Conservation (phyloP, 345 rosid species). For the Citrus unshiu region DNA sequence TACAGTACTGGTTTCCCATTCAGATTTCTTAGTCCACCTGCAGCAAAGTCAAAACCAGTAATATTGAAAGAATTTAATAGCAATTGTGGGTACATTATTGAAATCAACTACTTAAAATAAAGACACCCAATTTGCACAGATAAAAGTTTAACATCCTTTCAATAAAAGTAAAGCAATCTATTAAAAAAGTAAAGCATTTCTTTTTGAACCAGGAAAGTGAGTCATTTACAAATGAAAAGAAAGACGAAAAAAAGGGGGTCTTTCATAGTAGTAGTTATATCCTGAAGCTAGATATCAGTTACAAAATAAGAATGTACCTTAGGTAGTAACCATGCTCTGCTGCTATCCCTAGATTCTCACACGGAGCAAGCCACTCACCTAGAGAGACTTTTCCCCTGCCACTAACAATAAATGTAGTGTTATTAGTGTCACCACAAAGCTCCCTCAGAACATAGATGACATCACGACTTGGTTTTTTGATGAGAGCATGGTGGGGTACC, state of each 20-base stretch:
- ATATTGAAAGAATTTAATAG: not conserved
- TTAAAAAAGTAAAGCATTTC: not conserved
- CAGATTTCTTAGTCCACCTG: conserved; percentile 48
- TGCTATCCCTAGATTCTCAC: conserved; percentile 48
- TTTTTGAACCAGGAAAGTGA: not conserved
- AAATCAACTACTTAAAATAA: not conserved
- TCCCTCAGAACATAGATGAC: conserved; percentile 29
- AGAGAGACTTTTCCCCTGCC: conserved; percentile 40
- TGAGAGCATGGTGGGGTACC: conserved; percentile 27
- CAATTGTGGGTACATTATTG: not conserved
- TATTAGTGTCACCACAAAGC: conserved; percentile 37
- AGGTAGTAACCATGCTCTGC: conserved; percentile 51
- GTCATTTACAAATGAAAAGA: not conserved
- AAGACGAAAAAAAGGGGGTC: no score
- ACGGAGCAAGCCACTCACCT: conserved; percentile 39
- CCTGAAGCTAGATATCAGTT: not conserved
- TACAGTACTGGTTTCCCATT: conserved; percentile 47
- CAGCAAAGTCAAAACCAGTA: conserved; percentile 3
- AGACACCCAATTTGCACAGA: not conserved
- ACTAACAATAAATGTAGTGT: conserved; percentile 42
- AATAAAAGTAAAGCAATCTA: not conserved
- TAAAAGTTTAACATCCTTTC: not conserved
- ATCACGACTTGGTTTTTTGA: conserved; percentile 30
- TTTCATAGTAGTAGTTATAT: not conserved
- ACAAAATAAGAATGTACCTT: conserved; percentile 23